Evolutionary conservation across 345 rosid species (phyloP).

Genomic region (Populus ilicifolia): DNA sequence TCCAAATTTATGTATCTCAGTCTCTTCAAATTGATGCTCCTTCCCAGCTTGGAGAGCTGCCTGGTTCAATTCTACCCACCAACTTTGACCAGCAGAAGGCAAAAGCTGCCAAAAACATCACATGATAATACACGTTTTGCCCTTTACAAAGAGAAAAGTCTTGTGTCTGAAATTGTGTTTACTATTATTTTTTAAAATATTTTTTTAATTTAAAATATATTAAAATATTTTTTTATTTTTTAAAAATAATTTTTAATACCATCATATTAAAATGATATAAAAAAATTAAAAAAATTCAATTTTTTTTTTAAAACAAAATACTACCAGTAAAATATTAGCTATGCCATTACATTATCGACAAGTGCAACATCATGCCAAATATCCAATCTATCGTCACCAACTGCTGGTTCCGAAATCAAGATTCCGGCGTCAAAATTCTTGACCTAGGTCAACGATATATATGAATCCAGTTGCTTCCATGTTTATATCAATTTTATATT

Average conservation of each 20-base stretch:
- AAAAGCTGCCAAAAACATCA: neutral
- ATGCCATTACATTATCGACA: neutral
- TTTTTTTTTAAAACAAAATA: no score
- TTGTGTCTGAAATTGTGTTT: neutral
- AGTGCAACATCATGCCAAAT: neutral
- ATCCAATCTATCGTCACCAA: neutral
- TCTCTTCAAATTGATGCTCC: neutral
- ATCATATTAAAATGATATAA: no score
- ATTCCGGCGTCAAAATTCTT: neutral
- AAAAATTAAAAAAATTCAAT: no score
- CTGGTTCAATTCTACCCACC: neutral
- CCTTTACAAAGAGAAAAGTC: neutral
- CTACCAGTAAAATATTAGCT: rapidly evolving
- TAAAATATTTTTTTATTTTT: no score
- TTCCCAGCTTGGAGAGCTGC: neutral
- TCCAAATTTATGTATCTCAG: neutral
- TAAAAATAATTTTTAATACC: no score
- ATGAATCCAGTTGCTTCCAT: neutral
- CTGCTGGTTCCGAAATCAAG: neutral
- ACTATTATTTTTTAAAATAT: no score
- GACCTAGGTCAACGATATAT: neutral
- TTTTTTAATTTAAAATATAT: no score
- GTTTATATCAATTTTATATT: no score
- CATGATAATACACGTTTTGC: neutral
- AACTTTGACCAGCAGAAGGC: neutral